Percentiles rank a stretch among this genome's conserved stretches.
Conservation (phyloP, 2,329 filamentous ascomycete genomes). For the Penicillium sp. region DNA sequence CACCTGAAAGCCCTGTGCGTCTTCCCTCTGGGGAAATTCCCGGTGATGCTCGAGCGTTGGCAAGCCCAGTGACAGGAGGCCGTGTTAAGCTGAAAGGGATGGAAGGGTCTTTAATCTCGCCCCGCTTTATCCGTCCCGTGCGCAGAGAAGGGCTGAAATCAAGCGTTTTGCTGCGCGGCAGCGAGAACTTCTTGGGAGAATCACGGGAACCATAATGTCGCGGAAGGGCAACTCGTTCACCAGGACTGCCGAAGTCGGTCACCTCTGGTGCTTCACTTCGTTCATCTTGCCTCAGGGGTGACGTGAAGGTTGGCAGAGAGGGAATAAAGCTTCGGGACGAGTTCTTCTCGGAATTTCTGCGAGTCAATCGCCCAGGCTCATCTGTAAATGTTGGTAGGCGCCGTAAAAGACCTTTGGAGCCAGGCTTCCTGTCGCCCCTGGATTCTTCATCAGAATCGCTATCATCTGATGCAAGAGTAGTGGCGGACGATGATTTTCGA, state of each 20-base stretch:
- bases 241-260: slow-evolving; percentile 14
- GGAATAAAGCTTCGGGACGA: slow-evolving; percentile 40
- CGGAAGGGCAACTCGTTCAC: slow-evolving; percentile 7
- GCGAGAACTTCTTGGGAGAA: slow-evolving; percentile 8
- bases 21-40: slow-evolving; percentile 25
- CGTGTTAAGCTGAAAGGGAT: slow-evolving; percentile 31
- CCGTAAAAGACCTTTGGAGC: slow-evolving; percentile 27
- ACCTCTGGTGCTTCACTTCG: slow-evolving; percentile 27
- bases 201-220: slow-evolving; percentile 10
- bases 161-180: slow-evolving; percentile 21
- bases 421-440: slow-evolving; percentile 28
- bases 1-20: slow-evolving; percentile 34
- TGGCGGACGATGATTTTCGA: slow-evolving; percentile 43
- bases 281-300: slow-evolving; percentile 42
- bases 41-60: slow-evolving; percentile 37
- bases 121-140: slow-evolving; percentile 20
- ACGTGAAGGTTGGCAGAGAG: slow-evolving; percentile 52
- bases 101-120: slow-evolving; percentile 26
- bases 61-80: slow-evolving; percentile 47
- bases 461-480: slow-evolving; percentile 46
- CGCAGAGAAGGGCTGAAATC: slow-evolving; percentile 31
- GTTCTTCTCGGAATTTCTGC: slow-evolving; percentile 32
- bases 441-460: slow-evolving; percentile 48
- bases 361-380: slow-evolving; percentile 30
- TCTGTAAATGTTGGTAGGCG: slow-evolving; percentile 36